phyloP scores from a whole-genome alignment of 768 basidiomycete genomes.

The Ramaria sp. region DNA sequence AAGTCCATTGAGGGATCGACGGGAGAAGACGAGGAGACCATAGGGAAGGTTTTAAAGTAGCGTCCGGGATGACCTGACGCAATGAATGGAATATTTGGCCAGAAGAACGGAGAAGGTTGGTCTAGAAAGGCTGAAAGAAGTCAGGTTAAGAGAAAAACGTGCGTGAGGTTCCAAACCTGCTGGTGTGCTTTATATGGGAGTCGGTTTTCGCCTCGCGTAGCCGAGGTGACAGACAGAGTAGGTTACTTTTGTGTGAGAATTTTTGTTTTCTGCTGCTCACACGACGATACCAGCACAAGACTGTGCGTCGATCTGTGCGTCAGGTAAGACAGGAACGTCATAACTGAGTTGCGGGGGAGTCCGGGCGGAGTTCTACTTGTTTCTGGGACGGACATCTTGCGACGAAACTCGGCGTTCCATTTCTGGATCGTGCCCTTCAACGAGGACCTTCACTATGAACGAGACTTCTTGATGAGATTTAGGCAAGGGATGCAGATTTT shows the following conservation, averaged over 20 bases:
- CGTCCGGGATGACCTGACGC: background rate
- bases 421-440: too few species aligned
- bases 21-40: background rate
- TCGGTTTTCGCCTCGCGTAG: too few species aligned
- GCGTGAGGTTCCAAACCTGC: background rate
- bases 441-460: too few species aligned
- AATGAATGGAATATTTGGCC: background rate
- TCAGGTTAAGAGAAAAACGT: background rate
- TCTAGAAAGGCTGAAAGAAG: background rate
- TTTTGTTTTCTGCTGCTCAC: too few species aligned
- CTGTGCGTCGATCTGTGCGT: background rate
- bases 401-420: too few species aligned
- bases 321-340: background rate
- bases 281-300: background rate
- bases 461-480: too few species aligned
- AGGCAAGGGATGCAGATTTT: too few species aligned
- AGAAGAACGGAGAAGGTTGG: background rate
- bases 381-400: too few species aligned
- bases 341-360: background rate
- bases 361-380: background rate
- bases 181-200: background rate
- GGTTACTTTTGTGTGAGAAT: too few species aligned
- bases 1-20: slow-evolving; percentile 27
- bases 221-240: too few species aligned
- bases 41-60: background rate